Percentiles rank a stretch among this genome's conserved stretches.
phyloP scores from a whole-genome alignment of 2,329 filamentous ascomycete species.

The Shiraia sp. region DNA sequence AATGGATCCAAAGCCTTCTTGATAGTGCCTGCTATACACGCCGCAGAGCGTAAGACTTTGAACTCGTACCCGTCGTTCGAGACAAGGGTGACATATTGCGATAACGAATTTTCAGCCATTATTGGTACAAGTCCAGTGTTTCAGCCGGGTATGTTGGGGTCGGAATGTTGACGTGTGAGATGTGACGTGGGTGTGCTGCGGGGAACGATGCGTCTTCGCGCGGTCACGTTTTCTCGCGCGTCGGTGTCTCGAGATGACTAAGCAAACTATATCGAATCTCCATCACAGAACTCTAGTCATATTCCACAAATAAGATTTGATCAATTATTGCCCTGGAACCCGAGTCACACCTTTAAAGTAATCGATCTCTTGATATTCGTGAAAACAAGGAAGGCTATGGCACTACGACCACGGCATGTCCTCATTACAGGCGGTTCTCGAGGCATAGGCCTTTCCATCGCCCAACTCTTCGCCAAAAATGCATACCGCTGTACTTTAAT shows the following conservation, averaged over 20 bases:
- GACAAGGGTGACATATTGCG: slow-evolving; percentile 77
- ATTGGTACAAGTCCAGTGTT: not conserved
- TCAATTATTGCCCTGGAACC: not conserved
- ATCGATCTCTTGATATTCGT: no score
- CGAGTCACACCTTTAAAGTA: not conserved
- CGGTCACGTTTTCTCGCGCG: slow-evolving; percentile 33
- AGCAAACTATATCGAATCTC: no score
- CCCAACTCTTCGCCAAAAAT: slow-evolving; percentile 35
- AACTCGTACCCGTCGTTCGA: slow-evolving; percentile 79
- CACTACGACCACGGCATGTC: slow-evolving; percentile 26
- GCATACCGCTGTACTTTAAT: slow-evolving; percentile 37
- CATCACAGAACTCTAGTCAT: slow-evolving; percentile 1
- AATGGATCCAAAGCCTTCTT: slow-evolving; percentile 74
- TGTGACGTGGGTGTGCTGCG: slow-evolving; percentile 4
- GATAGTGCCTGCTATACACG: slow-evolving; percentile 71
- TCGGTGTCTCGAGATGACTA: not conserved
- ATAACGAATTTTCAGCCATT: slow-evolving; percentile 37
- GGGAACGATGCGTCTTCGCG: slow-evolving; percentile 20
- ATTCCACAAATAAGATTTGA: not conserved
- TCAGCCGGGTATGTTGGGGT: no score
- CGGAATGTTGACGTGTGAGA: no score
- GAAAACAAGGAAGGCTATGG: no score
- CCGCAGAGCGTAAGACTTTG: slow-evolving; percentile 71
- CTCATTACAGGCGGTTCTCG: slow-evolving; percentile 45
- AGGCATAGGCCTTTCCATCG: slow-evolving; percentile 46